Evolutionary conservation across 2,329 filamentous ascomycete genomes (phyloP).

Genomic region (Rutstroemia sp.): DNA sequence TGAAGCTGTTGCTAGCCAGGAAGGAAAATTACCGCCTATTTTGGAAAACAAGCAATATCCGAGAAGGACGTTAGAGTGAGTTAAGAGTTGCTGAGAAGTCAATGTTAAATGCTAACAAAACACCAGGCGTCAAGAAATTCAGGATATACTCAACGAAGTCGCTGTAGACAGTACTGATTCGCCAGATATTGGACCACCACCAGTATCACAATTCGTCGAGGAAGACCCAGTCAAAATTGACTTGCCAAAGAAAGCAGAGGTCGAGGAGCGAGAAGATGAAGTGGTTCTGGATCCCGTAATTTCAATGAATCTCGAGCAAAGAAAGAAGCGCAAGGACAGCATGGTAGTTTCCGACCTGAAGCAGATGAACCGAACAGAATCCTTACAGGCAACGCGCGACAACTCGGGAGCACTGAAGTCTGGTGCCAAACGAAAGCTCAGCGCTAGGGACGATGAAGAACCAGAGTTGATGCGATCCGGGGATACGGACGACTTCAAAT

Average conservation of each 20-base stretch:
- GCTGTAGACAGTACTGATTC: slow-evolving; percentile 44
- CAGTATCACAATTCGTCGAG: slow-evolving; percentile 51
- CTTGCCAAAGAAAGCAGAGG: slow-evolving; percentile 32
- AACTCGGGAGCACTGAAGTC: slow-evolving; percentile 33
- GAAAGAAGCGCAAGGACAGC: slow-evolving; percentile 29
- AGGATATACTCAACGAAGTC: slow-evolving; percentile 18
- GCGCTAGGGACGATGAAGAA: slow-evolving; percentile 46
- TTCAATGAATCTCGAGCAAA: slow-evolving; percentile 29
- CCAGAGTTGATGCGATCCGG: slow-evolving; percentile 29
- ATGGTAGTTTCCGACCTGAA: slow-evolving; percentile 14
- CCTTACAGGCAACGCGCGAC: slow-evolving; percentile 11
- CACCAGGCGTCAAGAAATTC: slow-evolving; percentile 26
- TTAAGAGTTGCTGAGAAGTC: slow-evolving; percentile 9
- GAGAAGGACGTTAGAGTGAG: slow-evolving; percentile 61
- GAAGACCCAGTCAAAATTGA: slow-evolving; percentile 47
- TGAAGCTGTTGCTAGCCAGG: slow-evolving; percentile 30
- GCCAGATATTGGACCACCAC: slow-evolving; percentile 60
- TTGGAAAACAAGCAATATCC: slow-evolving; percentile 62
- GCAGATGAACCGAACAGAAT: slow-evolving; percentile 9
- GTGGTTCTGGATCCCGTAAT: slow-evolving; percentile 19
- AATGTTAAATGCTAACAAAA: slow-evolving; percentile 9
- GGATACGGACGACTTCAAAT: slow-evolving; percentile 23
- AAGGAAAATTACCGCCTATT: slow-evolving; percentile 54
- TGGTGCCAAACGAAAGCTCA: slow-evolving; percentile 52
- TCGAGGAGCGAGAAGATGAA: slow-evolving; percentile 16